Evolutionary conservation across 2,329 filamentous ascomycete species (phyloP).

Genomic region (Aspergillus proliferans): DNA sequence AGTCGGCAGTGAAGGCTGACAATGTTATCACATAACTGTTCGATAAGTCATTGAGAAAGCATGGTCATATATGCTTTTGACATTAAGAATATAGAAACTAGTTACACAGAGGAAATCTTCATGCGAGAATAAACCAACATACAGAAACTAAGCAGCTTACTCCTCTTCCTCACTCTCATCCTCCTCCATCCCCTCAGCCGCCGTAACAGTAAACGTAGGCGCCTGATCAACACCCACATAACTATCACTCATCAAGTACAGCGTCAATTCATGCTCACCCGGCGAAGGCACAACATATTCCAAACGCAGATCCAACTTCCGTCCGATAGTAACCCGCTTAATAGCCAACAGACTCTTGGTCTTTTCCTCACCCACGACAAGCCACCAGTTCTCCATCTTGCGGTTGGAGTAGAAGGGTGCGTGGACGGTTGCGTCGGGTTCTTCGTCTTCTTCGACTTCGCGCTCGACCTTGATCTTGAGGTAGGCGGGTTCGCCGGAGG

Average conservation of each 20-base stretch:
- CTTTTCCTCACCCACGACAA: conserved; percentile 89
- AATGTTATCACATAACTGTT: no score
- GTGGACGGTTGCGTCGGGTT: conserved; percentile 77
- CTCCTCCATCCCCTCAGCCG: conserved; percentile 90
- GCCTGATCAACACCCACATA: conserved; percentile 97
- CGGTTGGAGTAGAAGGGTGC: conserved; percentile 87
- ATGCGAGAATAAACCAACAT: neutral
- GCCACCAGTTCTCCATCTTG: conserved; percentile 98
- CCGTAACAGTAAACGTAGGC: conserved; percentile 76
- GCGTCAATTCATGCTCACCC: conserved; percentile 78
- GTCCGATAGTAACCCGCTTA: conserved; percentile 84
- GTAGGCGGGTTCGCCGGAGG: conserved; percentile 72
- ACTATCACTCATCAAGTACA: conserved; percentile 95
- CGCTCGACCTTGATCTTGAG: conserved; percentile 79
- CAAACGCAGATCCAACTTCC: conserved; percentile 68
- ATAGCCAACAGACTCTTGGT: conserved; percentile 83
- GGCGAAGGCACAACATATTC: conserved; percentile 85
- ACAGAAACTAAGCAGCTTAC: conserved; percentile 9
- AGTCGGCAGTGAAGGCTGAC: no score
- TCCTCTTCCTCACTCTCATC: conserved; percentile 79
- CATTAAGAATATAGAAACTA: no score
- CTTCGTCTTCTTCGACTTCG: conserved; percentile 67
- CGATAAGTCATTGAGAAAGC: no score
- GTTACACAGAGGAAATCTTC: no score
- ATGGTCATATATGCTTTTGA: no score